Percentiles rank a stretch among this genome's conserved stretches.
phyloP scores from a whole-genome alignment of 2,329 filamentous ascomycete species.

The Madurella fahalii region DNA sequence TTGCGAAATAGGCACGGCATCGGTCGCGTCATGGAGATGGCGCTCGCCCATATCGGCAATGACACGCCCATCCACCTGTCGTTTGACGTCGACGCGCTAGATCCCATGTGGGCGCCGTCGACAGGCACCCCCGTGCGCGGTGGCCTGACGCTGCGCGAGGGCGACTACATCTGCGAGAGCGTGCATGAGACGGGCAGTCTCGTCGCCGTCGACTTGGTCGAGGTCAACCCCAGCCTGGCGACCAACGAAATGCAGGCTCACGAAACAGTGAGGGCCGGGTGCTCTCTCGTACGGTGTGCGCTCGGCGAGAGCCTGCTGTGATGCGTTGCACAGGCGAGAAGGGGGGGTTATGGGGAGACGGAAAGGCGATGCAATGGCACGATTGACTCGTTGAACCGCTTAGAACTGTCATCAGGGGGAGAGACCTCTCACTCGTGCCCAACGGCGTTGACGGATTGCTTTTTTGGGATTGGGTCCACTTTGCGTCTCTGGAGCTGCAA shows the following conservation, averaged over 20 bases:
- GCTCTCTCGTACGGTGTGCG: slow-evolving; percentile 85
- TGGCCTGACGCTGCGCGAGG: slow-evolving; percentile 87
- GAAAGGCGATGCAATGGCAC: background rate
- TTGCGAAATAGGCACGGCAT: slow-evolving; percentile 70
- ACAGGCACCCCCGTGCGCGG: slow-evolving; percentile 94
- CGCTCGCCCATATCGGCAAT: slow-evolving; percentile 87
- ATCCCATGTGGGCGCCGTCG: slow-evolving; percentile 93
- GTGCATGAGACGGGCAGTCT: slow-evolving; percentile 76
- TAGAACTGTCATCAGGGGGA: too few species aligned
- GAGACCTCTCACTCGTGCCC: too few species aligned
- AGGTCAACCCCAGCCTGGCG: slow-evolving; percentile 73
- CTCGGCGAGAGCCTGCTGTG: slow-evolving; percentile 86
- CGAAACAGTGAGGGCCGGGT: slow-evolving; percentile 87
- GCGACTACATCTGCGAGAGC: slow-evolving; percentile 91
- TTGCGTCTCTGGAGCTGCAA: too few species aligned
- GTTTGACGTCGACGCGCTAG: slow-evolving; percentile 94
- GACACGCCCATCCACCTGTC: slow-evolving; percentile 97
- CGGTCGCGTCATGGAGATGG: slow-evolving; percentile 95
- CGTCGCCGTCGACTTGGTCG: slow-evolving; percentile 76
- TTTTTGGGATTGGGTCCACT: too few species aligned
- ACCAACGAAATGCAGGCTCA: slow-evolving; percentile 60
- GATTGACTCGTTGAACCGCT: background rate
- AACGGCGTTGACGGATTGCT: too few species aligned
- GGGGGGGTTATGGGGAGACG: background rate
- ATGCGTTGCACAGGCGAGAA: slow-evolving; percentile 21